Evolutionary conservation across 805 yeast genomes (phyloP), one percentile per base, ranked within the genome.

Genomic region (Ogataea kodamae): DNA sequence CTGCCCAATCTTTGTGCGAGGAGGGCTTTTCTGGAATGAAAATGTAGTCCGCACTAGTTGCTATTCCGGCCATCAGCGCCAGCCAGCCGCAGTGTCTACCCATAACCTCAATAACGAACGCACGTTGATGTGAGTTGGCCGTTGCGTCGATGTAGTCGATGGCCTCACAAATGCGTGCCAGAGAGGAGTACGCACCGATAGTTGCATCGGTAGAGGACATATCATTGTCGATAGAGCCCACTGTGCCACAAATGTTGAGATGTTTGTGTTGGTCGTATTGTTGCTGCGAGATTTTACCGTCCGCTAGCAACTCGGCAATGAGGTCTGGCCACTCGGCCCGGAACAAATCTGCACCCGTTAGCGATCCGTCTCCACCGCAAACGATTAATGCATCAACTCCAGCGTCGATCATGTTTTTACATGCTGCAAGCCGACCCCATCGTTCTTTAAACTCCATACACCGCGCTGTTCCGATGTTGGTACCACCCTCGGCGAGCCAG

Each of bases 41-140:
- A 29, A 83, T 78, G 50, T 73, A 83, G 58, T 83, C 94, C 3
- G 94, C 90, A 44, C 88, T 76, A 10, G 87, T 77, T 9, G 87
- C 74, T 40, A 83, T 68, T 45, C 92, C 94, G 11, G 90, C 78
- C 82, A 81, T 76, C 42, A 83, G 64, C 1, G 84, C 90, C 43
- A 83, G 68, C 94, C 94, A 83, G 43, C 94, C 94, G 66, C 94
- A 83, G 57, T 83, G 88, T 61, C 94, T 71, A 40, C 94, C 94
- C 94, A 83, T 83, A 12, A 83, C 94, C 63, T 83, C 94, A 25
- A 83, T 78, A 24, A 83, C 85, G 52, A 83, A 83, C 4, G 90
- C 92, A 55, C 94, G 66, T 18, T 87, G 81, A 57, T 83, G 94
- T 1, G 89, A 81, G 33, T 74, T 73, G 15, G 94, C 94, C 15